Conservation (phyloP, 2,329 filamentous ascomycete genomes). For the Tolypocladium tropicale region DNA sequence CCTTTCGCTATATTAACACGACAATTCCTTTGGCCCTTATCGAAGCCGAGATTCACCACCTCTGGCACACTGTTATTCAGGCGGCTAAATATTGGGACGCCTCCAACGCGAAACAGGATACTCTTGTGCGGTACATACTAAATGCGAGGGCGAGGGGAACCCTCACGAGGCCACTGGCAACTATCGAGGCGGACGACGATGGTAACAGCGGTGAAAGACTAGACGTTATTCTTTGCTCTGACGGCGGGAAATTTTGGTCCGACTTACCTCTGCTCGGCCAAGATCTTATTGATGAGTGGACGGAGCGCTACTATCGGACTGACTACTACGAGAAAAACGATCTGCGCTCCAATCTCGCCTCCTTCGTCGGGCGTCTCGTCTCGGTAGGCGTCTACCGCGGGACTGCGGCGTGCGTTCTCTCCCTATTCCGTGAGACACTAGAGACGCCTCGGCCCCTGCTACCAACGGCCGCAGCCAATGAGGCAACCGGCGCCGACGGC, state of each 20-base stretch:
- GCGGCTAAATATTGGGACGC: background rate
- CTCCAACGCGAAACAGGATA: background rate
- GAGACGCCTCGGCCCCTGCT: background rate
- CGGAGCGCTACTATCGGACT: background rate
- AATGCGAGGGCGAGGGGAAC: background rate
- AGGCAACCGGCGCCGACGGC: background rate
- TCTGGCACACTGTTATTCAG: background rate
- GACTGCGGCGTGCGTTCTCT: background rate
- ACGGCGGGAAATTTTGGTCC: conserved; percentile 1
- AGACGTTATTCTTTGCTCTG: background rate
- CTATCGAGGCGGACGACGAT: background rate
- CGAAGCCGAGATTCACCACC: background rate
- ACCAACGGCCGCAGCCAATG: background rate
- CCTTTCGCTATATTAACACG: background rate
- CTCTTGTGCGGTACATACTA: background rate
- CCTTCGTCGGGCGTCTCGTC: background rate
- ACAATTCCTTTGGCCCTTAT: background rate
- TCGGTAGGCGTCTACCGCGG: background rate
- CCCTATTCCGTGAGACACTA: background rate
- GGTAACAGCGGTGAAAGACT: background rate
- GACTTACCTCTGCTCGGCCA: background rate
- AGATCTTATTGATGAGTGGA: background rate
- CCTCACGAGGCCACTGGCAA: background rate
- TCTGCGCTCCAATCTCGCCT: background rate
- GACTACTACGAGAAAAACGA: background rate